Evolutionary conservation across 352 stramenopile genomes (phyloP).

Genomic region (Pelagophyceae sp.): DNA sequence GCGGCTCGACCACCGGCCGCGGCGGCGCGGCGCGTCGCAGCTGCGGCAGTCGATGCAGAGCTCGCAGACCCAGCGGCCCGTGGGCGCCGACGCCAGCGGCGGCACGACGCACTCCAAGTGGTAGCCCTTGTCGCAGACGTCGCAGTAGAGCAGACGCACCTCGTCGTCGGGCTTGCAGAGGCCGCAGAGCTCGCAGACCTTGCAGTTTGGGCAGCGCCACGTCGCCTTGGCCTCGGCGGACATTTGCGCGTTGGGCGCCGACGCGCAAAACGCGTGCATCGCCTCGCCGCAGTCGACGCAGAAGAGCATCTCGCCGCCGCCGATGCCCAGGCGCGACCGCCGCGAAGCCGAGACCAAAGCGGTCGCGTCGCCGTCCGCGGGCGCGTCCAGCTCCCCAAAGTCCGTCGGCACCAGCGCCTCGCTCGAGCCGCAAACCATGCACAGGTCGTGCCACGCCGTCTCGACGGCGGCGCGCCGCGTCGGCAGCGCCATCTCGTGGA

Average conservation of each 20-base stretch:
- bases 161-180: constrained; percentile 52
- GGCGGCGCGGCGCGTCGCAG: constrained; percentile 26
- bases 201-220: constrained; percentile 88
- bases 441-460: constrained; percentile 81
- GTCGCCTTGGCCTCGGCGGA: constrained; percentile 53
- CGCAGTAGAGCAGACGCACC: constrained; percentile 54
- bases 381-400: not conserved
- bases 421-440: constrained; percentile 71
- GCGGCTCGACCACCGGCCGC: not conserved
- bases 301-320: constrained; percentile 63
- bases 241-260: constrained; percentile 49
- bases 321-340: not conserved
- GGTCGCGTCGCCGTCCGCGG: not conserved
- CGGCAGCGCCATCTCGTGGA: constrained; percentile 57
- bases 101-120: constrained; percentile 50
- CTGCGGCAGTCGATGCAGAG: constrained; percentile 45
- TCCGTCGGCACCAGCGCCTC: constrained; percentile 36
- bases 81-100: constrained; percentile 36
- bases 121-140: constrained; percentile 58
- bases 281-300: constrained; percentile 90
- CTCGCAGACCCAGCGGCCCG: constrained; percentile 44
- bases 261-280: constrained; percentile 81
- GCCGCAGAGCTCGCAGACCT: constrained; percentile 84
- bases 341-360: not conserved
- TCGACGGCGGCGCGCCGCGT: constrained; percentile 63